Base-by-base conservation (phyloP, 176 grass and related monocot genomes). In the Elaeis guineensis region DNA sequence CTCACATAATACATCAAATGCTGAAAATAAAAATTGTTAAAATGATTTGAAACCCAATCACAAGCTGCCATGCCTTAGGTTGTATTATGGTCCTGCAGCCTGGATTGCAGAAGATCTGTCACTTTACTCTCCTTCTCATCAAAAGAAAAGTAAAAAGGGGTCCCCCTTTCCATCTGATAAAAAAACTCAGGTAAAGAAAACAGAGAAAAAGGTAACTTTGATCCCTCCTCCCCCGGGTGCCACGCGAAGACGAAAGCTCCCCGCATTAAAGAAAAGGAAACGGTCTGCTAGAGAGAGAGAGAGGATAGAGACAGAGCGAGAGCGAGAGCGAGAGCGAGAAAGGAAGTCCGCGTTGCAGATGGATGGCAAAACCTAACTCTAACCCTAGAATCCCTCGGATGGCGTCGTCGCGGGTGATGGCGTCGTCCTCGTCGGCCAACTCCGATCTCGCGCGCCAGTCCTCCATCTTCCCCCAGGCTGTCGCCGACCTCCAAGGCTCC, bases 381-480 rank as follows among this genome's bases (percentile, higher is more conserved):
- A 44, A 44, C 35, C 8, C 35, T 44, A 44, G 35, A 14, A 44
- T 44, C 17, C 54, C 11, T 22, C 8, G 60, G 53, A 95, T 95
- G 90, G 79, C 82, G 49, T 75, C 82, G 65, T 83, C 82, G 70
- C 78, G 77, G 79, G 78, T 90, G 76, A 83, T 81, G 77, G 62
- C 79, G 65, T 86, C 87, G 39, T 74, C 92, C 61, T 79, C 84
- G 52, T 77, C 82, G 72, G 72, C 87, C 51, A 77, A 76, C 8
- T 82, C 90, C 67, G 92, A 90, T 78, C 75, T 96, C 50, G 69
- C 78, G 69, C 78, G 80, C 62, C 86, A 80, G 51, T 67, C 78
- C 48, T 56, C 70, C 58, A 63, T 79, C 17, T 55, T 58, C 19
- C 20, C 66, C 68, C 63, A 66, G 1, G 76, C 72, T 25, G 78